Base-by-base conservation (phyloP, 768 basidiomycete species). In the Dacryopinax primogenitus region DNA sequence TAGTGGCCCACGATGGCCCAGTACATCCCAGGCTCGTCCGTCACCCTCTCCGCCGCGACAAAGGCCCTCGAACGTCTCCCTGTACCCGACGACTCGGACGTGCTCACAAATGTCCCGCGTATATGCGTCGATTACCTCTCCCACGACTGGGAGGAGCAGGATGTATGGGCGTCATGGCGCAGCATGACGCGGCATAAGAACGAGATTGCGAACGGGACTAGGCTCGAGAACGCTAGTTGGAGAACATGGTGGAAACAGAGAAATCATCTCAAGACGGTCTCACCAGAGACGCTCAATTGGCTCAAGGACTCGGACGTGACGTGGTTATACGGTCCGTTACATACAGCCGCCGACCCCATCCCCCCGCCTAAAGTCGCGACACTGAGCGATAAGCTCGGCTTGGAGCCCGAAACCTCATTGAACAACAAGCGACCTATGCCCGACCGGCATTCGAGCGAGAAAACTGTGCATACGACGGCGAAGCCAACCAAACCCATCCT, bases 221-320 rank as follows among this genome's bases (percentile, higher is more conserved):
- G 95, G 62, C 83, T 99, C 65, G 96, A 99, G 80, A 99, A 99
- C 72, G 96, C 96, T 9, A 91, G 88, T 67, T 99, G 95, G 95
- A 80, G 95, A 41, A 98, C 94, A 0, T 99, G 95, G 95, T 97
- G 94, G 87, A 97, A 98, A 77, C 94, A 97, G 82, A 81, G 95
- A 68, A 96, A 96, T 71, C 90, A 93, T 69, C 83, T 99, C 67
- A 90, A 87, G 78, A 99, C 95, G 0, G 82, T 99, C 73, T 88
- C 86, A 28, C 95, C 95, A 66, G 96, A 99, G 79, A 96, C 94
- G 2, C 84, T 99, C 70, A 99, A 99, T 75, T 99, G 95, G 95
- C 85, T 99, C 71, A 99, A 99, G 76, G 95, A 99, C 76, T 93
- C 90, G 4, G 95, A 99, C 74, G 95, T 98, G 39, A 99, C 96